These are phyloP conservation scores for Eucommia ulmoides DNA, from an alignment of 257 asterid genomes.

Conservation along the genomic window DNA sequence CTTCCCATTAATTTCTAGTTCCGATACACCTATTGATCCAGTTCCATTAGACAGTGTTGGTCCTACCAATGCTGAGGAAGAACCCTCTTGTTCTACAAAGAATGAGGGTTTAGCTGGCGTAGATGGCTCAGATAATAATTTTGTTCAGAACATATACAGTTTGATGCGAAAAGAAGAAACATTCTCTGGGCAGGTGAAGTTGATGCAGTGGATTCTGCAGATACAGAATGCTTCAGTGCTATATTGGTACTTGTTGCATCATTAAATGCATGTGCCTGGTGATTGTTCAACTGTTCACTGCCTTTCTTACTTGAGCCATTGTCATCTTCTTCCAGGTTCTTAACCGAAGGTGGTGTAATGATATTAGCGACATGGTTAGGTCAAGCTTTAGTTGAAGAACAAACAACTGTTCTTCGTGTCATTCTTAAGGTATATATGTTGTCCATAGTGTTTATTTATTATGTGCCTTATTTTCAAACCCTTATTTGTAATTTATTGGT, in stretches of 20 bases:
- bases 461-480: not conserved
- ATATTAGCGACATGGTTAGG: slow-evolving; percentile 91
- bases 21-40: slow-evolving; percentile 36
- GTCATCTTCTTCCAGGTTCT: slow-evolving; percentile 46
- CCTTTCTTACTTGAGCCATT: not conserved
- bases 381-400: slow-evolving; percentile 90
- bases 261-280: slow-evolving; percentile 5
- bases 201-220: slow-evolving; percentile 77
- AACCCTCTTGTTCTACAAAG: slow-evolving; percentile 39
- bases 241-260: slow-evolving; percentile 41
- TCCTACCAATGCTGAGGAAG: slow-evolving; percentile 47
- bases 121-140: slow-evolving; percentile 50
- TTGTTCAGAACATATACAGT: slow-evolving; percentile 56
- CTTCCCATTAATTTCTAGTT: slow-evolving; percentile 26
- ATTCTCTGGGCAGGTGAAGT: slow-evolving; percentile 75
- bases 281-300: not conserved
- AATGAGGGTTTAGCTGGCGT: slow-evolving; percentile 39
- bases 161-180: slow-evolving; percentile 86
- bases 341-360: slow-evolving; percentile 76
- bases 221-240: slow-evolving; percentile 57
- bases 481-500: too few species aligned
- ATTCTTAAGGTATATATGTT: slow-evolving; percentile 49
- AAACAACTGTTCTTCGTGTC: slow-evolving; percentile 58
- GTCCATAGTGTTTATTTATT: not conserved
- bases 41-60: slow-evolving; percentile 46